Evolutionary conservation across 179 eudicot genomes (phyloP).

Genomic region (Camellia oleifera): DNA sequence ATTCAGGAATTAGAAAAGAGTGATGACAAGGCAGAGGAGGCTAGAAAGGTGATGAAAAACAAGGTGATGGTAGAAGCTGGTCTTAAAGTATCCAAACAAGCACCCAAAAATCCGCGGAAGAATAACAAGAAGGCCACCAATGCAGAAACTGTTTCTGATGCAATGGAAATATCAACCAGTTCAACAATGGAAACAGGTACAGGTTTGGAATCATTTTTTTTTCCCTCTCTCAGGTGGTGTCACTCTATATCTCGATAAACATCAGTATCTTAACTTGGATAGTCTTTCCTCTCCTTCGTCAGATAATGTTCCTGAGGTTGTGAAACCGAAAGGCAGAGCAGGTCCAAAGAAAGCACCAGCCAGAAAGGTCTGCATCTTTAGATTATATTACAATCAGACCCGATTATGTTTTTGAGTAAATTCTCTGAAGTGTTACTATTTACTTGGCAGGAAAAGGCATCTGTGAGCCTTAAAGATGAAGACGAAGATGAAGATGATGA

Average conservation of each 20-base stretch:
- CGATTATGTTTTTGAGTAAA: neutral
- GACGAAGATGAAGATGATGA: conserved; percentile 52
- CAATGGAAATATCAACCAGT: conserved; percentile 25
- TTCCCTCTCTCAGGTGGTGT: neutral
- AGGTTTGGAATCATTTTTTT: neutral
- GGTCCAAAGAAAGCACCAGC: conserved; percentile 66
- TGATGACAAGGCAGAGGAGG: conserved; percentile 44
- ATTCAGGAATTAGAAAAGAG: conserved; percentile 54
- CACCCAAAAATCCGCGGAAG: conserved; percentile 45
- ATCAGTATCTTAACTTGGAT: neutral
- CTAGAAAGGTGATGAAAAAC: conserved; percentile 15
- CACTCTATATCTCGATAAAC: neutral
- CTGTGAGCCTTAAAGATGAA: conserved; percentile 29
- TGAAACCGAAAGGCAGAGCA: conserved; percentile 55
- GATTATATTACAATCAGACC: neutral
- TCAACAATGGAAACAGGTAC: conserved; percentile 56
- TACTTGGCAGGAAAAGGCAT: conserved; percentile 32
- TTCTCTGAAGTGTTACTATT: neutral
- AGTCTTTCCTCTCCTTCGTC: neutral
- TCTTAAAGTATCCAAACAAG: conserved; percentile 27
- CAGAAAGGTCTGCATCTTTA: conserved; percentile 39
- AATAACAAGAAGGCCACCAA: conserved; percentile 41
- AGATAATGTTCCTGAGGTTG: conserved; percentile 44
- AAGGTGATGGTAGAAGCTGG: conserved; percentile 25
- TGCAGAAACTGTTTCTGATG: conserved; percentile 35